A percentile compares a stretch with the other conserved stretches of the same genome.
Evolutionary conservation across 805 yeast genomes (phyloP).

Genomic region (Starmerella asiatica): DNA sequence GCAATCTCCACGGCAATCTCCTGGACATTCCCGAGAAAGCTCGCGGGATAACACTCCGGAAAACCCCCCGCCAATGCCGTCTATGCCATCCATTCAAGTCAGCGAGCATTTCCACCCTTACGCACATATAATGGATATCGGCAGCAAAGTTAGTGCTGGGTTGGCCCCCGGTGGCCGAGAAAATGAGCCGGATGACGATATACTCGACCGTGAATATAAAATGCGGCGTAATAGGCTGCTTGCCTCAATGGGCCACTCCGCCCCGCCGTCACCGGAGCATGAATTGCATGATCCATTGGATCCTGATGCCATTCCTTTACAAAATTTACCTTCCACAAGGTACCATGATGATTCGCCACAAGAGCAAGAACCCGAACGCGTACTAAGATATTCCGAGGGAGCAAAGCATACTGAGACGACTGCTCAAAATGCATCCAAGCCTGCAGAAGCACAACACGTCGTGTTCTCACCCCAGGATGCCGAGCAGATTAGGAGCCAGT

Average conservation of each 20-base stretch:
- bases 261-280: constrained; percentile 8
- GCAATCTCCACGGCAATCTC: neutral
- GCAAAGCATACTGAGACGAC: neutral
- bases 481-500: constrained; percentile 1
- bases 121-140: constrained; percentile 21
- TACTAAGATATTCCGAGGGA: neutral
- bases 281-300: constrained; percentile 6
- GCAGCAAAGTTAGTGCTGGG: constrained; percentile 24
- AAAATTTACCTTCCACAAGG: neutral
- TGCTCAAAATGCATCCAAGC: neutral
- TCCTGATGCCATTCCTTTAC: constrained; percentile 11
- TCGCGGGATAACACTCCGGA: neutral
- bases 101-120: constrained; percentile 13
- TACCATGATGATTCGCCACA: neutral
- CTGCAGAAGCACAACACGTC: neutral
- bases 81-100: constrained; percentile 7
- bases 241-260: constrained; percentile 9
- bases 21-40: too few relatives aligned
- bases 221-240: constrained; percentile 17
- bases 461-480: constrained; percentile 2
- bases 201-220: constrained; percentile 18
- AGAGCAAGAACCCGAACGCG: neutral
- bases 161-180: constrained; percentile 26
- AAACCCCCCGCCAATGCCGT: neutral
- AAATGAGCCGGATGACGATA: constrained; percentile 11